Percentiles rank a stretch among this genome's conserved stretches.
Conservation (phyloP, 2,329 filamentous ascomycete species). For the Venturia nashicola region DNA sequence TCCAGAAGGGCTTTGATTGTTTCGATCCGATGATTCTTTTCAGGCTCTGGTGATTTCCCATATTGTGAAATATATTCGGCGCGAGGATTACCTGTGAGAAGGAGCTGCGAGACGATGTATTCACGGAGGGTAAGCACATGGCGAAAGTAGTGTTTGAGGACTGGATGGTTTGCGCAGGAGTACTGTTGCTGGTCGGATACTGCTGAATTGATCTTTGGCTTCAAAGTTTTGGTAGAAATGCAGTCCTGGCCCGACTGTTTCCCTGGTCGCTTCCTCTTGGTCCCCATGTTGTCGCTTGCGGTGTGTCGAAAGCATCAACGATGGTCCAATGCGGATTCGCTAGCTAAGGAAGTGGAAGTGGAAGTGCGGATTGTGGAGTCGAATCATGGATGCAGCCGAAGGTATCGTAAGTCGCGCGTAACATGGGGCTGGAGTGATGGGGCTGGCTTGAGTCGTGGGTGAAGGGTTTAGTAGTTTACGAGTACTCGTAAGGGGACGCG, state of each 20-base stretch:
- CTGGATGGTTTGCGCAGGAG: constrained; percentile 36
- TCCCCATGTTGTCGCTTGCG: constrained; percentile 1
- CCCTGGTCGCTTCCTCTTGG: constrained; percentile 7
- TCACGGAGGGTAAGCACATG: constrained; percentile 55
- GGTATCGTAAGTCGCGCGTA: not conserved
- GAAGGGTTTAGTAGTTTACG: not conserved
- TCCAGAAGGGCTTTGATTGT: constrained; percentile 32
- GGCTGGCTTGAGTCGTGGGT: not conserved
- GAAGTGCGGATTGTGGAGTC: not conserved
- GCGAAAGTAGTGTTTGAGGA: constrained; percentile 58
- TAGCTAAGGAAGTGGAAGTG: not conserved
- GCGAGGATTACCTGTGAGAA: not conserved
- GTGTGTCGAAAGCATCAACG: not conserved
- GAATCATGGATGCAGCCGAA: not conserved
- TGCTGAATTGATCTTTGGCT: not conserved
- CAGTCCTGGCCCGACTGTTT: not conserved
- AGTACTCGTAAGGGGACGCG: too few relatives aligned
- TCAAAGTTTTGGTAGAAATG: not conserved
- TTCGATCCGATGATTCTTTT: not conserved
- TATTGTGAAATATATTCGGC: not conserved
- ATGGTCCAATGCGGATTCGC: not conserved
- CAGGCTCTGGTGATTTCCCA: not conserved
- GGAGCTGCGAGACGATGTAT: constrained; percentile 54
- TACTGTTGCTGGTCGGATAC: constrained; percentile 14
- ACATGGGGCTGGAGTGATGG: not conserved